Conservation (phyloP, 805 yeast species). For the Vanderwaltozyma yarrowii region DNA sequence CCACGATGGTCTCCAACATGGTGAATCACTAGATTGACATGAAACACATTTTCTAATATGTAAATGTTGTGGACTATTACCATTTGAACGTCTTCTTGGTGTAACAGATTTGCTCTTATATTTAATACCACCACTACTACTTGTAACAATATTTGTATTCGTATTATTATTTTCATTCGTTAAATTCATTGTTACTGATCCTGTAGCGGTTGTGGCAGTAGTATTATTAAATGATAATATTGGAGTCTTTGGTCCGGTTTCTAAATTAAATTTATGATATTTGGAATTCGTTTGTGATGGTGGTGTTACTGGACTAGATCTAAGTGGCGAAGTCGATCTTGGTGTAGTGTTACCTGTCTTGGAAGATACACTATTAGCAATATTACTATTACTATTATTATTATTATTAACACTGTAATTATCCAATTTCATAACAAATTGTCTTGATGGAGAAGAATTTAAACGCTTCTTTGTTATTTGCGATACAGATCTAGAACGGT, state of each 20-base stretch:
- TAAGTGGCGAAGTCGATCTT: slow-evolving; percentile 4
- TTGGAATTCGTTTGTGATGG: slow-evolving; percentile 7
- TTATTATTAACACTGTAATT: slow-evolving; percentile 1
- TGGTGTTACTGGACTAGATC: slow-evolving; percentile 2
- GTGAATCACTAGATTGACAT: slow-evolving; percentile 83
- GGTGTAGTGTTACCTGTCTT: slow-evolving; percentile 1
- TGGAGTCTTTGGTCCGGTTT: slow-evolving; percentile 10
- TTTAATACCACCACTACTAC: neutral
- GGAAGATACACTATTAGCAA: too few relatives aligned
- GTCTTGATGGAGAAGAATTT: slow-evolving; percentile 10
- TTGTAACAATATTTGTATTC: slow-evolving; percentile 3
- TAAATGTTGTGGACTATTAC: neutral
- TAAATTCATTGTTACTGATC: neutral
- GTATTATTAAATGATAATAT: neutral
- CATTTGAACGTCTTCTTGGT: slow-evolving; percentile 3
- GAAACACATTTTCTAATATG: slow-evolving; percentile 65
- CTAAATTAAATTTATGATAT: slow-evolving; percentile 15
- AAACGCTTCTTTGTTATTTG: neutral
- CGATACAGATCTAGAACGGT: slow-evolving; percentile 4
- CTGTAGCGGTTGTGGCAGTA: neutral
- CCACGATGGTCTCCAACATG: slow-evolving; percentile 99
- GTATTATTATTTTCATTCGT: neutral
- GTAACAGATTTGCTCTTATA: slow-evolving; percentile 2
- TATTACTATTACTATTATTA: neutral
- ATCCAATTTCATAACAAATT: slow-evolving; percentile 11